phyloP scores from a whole-genome alignment of 1,284 basidiomycete genomes.

The Porphyrellus sp. region DNA sequence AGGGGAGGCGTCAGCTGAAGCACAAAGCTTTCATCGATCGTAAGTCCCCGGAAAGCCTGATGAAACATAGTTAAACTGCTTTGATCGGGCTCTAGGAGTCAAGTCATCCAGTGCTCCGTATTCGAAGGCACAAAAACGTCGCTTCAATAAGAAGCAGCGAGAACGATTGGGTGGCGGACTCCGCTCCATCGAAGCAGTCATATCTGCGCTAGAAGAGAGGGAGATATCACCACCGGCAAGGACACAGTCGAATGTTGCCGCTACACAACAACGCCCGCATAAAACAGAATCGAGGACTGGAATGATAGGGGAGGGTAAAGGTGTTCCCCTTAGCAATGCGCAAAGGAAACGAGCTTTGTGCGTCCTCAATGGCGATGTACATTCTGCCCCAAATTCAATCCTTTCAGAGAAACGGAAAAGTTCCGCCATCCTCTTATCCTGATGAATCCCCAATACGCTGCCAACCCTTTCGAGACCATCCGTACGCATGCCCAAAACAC shows the following conservation, averaged over 20 bases:
- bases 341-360: slow-evolving; percentile 73
- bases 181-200: slow-evolving; percentile 53
- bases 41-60: slow-evolving; percentile 30
- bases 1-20: slow-evolving; percentile 64
- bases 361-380: slow-evolving; percentile 33
- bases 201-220: slow-evolving; percentile 49
- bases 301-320: slow-evolving; percentile 70
- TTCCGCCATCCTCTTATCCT: slow-evolving; percentile 71
- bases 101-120: slow-evolving; percentile 54
- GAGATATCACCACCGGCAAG: slow-evolving; percentile 19
- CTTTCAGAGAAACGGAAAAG: slow-evolving; percentile 58
- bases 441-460: slow-evolving; percentile 60
- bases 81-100: slow-evolving; percentile 44
- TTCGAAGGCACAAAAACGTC: slow-evolving; percentile 71
- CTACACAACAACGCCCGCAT: slow-evolving; percentile 8
- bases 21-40: slow-evolving; percentile 67
- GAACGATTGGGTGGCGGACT: slow-evolving; percentile 67
- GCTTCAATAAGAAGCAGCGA: slow-evolving; percentile 67
- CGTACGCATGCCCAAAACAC: slow-evolving; percentile 80
- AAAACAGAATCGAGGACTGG: slow-evolving; percentile 38
- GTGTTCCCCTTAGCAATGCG: slow-evolving; percentile 54
- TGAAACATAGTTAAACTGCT: not conserved
- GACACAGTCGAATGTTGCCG: slow-evolving; percentile 15
- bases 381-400: slow-evolving; percentile 6
- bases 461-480: slow-evolving; percentile 76